These are phyloP conservation scores for Termitomyces sp. DNA, from an alignment of 768 basidiomycete genomes.

Conservation along the genomic window DNA sequence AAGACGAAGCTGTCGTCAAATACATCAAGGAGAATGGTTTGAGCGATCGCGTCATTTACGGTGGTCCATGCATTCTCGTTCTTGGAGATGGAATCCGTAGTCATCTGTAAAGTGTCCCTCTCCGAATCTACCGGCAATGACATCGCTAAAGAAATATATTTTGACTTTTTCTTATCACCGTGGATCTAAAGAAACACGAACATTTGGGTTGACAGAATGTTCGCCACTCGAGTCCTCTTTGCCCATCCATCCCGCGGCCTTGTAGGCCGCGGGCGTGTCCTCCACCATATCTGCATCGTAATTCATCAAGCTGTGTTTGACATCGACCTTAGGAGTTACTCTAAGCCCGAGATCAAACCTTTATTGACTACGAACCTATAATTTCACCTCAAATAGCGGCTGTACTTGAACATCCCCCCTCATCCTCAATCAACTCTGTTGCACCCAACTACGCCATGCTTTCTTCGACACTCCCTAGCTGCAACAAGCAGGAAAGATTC, in stretches of 20 bases:
- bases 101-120: constrained; percentile 22
- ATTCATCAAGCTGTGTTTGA: constrained; percentile 14
- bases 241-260: constrained; percentile 9
- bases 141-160: constrained; percentile 1
- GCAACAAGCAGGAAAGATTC: constrained; percentile 18
- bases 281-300: neutral
- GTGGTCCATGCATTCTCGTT: constrained; percentile 81
- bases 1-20: constrained; percentile 58
- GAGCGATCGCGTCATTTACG: constrained; percentile 67
- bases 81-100: constrained; percentile 63
- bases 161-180: constrained; percentile 11
- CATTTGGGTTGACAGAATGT: constrained; percentile 1
- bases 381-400: neutral
- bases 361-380: constrained; percentile 4
- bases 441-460: constrained; percentile 4
- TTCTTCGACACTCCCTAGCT: neutral
- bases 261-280: constrained; percentile 5
- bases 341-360: constrained; percentile 12
- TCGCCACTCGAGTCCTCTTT: constrained; percentile 1
- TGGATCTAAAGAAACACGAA: constrained; percentile 7
- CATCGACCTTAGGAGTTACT: constrained; percentile 8
- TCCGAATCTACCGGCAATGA: neutral
- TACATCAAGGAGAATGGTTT: constrained; percentile 69
- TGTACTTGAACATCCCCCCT: neutral
- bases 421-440: neutral